Evolutionary conservation across 352 stramenopile genomes (phyloP).

Genomic region (Globisporangium abappressorium): DNA sequence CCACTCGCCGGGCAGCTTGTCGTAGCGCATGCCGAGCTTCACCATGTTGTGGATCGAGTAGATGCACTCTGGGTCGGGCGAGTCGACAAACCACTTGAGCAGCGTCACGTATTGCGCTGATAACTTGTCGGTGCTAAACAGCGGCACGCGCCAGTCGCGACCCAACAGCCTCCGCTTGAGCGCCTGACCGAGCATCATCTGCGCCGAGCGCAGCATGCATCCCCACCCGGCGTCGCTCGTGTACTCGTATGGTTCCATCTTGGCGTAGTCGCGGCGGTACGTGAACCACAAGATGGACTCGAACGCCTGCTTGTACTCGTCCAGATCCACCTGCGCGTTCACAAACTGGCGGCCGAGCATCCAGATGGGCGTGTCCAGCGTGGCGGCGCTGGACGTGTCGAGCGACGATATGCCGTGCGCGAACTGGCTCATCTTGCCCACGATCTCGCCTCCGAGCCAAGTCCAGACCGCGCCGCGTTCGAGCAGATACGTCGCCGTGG

Average conservation of each 20-base stretch:
- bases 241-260: constrained; percentile 85
- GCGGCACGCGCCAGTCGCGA: constrained; percentile 39
- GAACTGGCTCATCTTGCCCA: constrained; percentile 75
- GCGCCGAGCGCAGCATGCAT: constrained; percentile 94
- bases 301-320: constrained; percentile 54
- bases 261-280: constrained; percentile 86
- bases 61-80: constrained; percentile 54
- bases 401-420: constrained; percentile 78
- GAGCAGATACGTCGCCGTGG: constrained; percentile 20
- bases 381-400: constrained; percentile 37
- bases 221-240: constrained; percentile 94
- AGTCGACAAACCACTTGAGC: constrained; percentile 86
- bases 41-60: constrained; percentile 93
- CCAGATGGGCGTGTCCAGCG: constrained; percentile 42
- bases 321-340: constrained; percentile 34
- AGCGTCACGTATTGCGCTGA: constrained; percentile 49
- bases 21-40: constrained; percentile 86
- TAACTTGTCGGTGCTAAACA: constrained; percentile 37
- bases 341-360: constrained; percentile 41
- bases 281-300: constrained; percentile 87
- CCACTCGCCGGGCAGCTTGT: constrained; percentile 91
- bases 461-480: constrained; percentile 21
- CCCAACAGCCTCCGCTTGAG: constrained; percentile 80
- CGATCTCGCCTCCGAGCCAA: constrained; percentile 43
- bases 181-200: constrained; percentile 93